phyloP scores from a whole-genome alignment of 2,329 filamentous ascomycete species.

The Clonostachys chloroleuca region DNA sequence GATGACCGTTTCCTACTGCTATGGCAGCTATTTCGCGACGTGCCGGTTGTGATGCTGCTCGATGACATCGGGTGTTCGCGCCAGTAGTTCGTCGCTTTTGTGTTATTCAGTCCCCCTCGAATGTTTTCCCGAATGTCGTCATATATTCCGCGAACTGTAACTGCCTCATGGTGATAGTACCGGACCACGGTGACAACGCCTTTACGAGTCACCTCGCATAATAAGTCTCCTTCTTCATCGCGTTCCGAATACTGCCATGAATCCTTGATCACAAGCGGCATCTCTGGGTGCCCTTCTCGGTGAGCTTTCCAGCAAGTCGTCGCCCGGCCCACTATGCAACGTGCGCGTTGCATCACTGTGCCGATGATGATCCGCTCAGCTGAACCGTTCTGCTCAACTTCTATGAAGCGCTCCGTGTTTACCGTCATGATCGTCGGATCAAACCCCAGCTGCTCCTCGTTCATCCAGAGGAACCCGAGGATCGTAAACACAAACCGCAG shows the following conservation, averaged over 20 bases:
- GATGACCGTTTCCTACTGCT: constrained; percentile 18
- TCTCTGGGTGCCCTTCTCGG: constrained; percentile 20
- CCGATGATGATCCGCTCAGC: constrained; percentile 35
- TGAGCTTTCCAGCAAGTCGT: constrained; percentile 40
- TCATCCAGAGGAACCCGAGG: constrained; percentile 34
- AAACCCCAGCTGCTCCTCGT: constrained; percentile 30
- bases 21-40: constrained; percentile 10
- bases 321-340: constrained; percentile 29
- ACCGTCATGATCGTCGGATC: constrained; percentile 30
- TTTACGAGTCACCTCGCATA: constrained; percentile 26
- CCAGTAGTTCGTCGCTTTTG: constrained; percentile 23
- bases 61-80: constrained; percentile 5
- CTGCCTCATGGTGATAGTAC: constrained; percentile 36
- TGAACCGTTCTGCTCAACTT: constrained; percentile 25
- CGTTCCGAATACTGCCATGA: constrained; percentile 35
- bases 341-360: constrained; percentile 21
- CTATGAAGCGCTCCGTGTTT: constrained; percentile 20
- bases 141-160: constrained; percentile 19
- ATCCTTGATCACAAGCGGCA: constrained; percentile 36
- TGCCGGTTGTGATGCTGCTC: constrained; percentile 3
- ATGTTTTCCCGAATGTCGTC: constrained; percentile 27
- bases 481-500: constrained; percentile 30
- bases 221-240: constrained; percentile 32
- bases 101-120: constrained; percentile 23
- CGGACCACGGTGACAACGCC: constrained; percentile 29